Evolutionary conservation across 495 filamentous ascomycete genomes (phyloP), one percentile per base, ranked within the genome.

Genomic region (Stereocaulon alpinum): DNA sequence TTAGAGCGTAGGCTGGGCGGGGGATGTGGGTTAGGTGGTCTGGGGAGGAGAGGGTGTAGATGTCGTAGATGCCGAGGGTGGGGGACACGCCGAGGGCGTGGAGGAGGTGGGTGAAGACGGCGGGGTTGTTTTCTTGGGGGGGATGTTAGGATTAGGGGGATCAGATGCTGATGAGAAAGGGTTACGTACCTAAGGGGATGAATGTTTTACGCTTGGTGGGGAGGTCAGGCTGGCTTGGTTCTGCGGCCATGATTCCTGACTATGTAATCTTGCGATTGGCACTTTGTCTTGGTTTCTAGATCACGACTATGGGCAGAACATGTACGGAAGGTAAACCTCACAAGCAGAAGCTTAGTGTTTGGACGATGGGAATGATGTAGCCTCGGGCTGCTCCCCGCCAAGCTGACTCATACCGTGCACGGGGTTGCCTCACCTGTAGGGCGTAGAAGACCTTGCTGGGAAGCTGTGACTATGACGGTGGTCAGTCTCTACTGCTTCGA

Each of bases 21-120:
- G 90, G 89, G 50, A 95, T 76, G 74, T 91, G 85, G 63, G 82
- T 78, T 41, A 95, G 80, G 20, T 92, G 78, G 51, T 90, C 86
- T 0, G 86, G 82, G 40, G 91, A 87, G 55, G 86, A 81, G 68
- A 95, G 84, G 62, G 81, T 85, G 77, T 84, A 93, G 68, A 95
- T 86, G 72, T 95, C 89, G 72, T 90, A 83, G 71, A 95, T 83
- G 59, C 75, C 74, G 22, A 94, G 74, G 18, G 75, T 72, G 42
- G 72, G 66, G 17, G 86, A 80, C 40, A 94, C 76, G 41, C 90
- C 90, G 37, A 95, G 84, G 59, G 82, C 80, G 69, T 85, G 86
- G 30, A 88, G 79, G 15, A 95, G 80, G 56, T 79, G 70, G 49
- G 83, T 85, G 81, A 95, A 86, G 41, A 95, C 83, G 70, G 87